Base-by-base conservation (phyloP, 441 rosid species). In the Francoa sonchifolia region DNA sequence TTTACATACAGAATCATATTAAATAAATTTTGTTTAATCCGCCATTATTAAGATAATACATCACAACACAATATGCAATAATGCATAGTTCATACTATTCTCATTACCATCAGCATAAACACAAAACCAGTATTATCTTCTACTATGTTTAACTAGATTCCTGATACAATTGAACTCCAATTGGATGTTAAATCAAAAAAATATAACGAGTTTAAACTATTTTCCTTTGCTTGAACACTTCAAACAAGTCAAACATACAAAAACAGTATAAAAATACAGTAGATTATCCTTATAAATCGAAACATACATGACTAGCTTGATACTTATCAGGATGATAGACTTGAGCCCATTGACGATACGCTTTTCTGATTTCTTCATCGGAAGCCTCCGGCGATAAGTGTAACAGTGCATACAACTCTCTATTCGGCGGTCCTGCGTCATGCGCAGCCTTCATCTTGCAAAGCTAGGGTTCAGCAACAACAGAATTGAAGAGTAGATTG, bases 301-400 rank as follows among this genome's bases (percentile, higher is more conserved):
- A 9, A 26, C 58, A 19, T 62, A 89, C 96, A 39, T 65, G 81
- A 47, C 67, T 56, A 59, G 76, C 78, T 44, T 81, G 96, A 60
- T 67, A 76, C 57, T 90, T 90, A 45, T 90, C 96, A 4, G 99
- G 99, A 39, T 90, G 99, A 52, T 90, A 90, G 20, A 90, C 77
- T 73, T 86, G 99, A 29, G 99, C 99, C 93, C 86, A 86, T 39
- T 82, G 93, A 16, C 90, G 96, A 61, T 90, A 82, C 48, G 99
- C 78, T 48, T 68, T 80, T 36, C 78, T 61, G 60, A 90, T 82
- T 67, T 90, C 96, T 63, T 90, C 96, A 36, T 76, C 73, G 59
- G 96, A 67, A 16, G 99, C 95, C 2, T 76, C 88, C 15, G 96
- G 99, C 2, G 99, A 78, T 5, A 90, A 64, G 60, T 90, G 85